phyloP scores from a whole-genome alignment of 208 protist species.

The Wallacemonas rigidus region DNA sequence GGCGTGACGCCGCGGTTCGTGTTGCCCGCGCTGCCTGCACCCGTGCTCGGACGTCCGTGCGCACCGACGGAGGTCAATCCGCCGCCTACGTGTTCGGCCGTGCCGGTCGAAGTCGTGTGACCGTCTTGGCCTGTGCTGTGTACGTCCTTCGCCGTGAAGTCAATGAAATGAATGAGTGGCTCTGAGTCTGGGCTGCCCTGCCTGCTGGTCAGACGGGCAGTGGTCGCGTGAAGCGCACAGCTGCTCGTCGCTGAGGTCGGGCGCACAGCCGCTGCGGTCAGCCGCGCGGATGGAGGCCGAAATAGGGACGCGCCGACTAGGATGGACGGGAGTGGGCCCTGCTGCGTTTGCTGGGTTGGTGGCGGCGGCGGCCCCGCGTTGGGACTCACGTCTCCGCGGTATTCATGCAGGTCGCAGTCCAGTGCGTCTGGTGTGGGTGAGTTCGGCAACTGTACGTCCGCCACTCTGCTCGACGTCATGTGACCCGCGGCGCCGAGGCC shows the following conservation, averaged over 20 bases:
- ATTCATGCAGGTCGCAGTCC: neutral
- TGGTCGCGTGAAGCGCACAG: neutral
- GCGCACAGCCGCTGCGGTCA: neutral
- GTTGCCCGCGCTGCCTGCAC: neutral
- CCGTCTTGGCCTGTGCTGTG: neutral
- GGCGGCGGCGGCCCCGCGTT: neutral
- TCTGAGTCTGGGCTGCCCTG: neutral
- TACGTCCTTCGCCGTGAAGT: neutral
- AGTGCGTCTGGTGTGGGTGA: neutral
- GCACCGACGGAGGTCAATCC: neutral
- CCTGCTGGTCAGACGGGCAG: neutral
- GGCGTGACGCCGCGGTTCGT: neutral
- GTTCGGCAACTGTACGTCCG: neutral
- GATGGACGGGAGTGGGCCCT: constrained; percentile 5
- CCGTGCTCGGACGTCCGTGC: neutral
- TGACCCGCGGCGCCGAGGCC: neutral
- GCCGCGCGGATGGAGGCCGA: neutral
- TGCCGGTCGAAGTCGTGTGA: neutral
- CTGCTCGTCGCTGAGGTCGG: neutral
- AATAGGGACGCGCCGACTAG: constrained; percentile 1
- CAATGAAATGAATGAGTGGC: constrained; percentile 11
- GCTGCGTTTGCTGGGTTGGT: neutral
- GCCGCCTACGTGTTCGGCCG: neutral
- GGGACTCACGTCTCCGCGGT: too few species aligned
- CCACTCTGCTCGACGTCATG: neutral